phyloP scores from a whole-genome alignment of 1,139 yeast genomes.

The Hansenula lynferdii region DNA sequence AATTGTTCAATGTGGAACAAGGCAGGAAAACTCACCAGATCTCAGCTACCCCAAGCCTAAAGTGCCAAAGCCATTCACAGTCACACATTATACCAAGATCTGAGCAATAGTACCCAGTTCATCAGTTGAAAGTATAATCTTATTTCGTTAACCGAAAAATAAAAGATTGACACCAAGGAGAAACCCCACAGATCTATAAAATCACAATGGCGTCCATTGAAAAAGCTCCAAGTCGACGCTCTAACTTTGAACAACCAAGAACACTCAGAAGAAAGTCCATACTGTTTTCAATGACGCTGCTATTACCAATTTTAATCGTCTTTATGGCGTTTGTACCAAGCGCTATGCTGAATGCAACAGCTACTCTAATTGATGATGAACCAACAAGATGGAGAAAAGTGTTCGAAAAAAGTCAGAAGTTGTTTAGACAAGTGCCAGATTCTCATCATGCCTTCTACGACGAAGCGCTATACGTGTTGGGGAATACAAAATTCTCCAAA shows the following conservation, averaged over 20 bases:
- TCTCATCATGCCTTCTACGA: constrained; percentile 44
- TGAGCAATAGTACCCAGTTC: too few relatives aligned
- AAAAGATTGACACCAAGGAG: too few relatives aligned
- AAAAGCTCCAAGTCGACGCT: neutral
- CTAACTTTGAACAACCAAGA: neutral
- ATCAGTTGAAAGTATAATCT: too few relatives aligned
- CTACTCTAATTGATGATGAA: neutral
- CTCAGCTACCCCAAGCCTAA: too few relatives aligned
- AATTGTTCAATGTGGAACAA: too few relatives aligned
- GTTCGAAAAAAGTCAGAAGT: constrained; percentile 23
- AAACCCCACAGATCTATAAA: too few relatives aligned
- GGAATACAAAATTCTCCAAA: constrained; percentile 27
- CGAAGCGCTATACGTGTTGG: constrained; percentile 31
- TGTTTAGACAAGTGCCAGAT: constrained; percentile 35
- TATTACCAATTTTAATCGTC: neutral
- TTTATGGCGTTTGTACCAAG: neutral
- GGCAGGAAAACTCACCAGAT: too few relatives aligned
- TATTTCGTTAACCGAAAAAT: too few relatives aligned
- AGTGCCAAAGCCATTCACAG: too few relatives aligned
- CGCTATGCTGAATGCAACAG: constrained; percentile 1
- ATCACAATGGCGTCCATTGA: neutral
- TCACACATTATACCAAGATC: too few relatives aligned
- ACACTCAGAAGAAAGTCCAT: neutral
- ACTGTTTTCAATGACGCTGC: neutral
- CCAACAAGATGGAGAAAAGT: constrained; percentile 5